phyloP scores from a whole-genome alignment of 73 alveolate genomes.

The Paraurostyla sp. region DNA sequence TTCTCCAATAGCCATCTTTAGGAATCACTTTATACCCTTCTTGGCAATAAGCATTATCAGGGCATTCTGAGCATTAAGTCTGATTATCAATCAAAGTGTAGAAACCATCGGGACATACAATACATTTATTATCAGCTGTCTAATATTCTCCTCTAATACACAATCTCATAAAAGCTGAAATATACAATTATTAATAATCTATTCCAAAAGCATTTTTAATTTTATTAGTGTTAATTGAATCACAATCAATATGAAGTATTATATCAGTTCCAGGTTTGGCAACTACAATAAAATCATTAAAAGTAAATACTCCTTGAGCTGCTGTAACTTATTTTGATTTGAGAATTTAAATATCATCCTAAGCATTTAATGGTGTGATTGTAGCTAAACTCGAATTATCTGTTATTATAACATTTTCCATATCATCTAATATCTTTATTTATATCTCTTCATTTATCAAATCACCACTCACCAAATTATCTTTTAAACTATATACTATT shows the following conservation, averaged over 20 bases:
- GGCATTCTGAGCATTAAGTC: slow-evolving; percentile 59
- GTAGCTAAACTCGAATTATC: slow-evolving; percentile 13
- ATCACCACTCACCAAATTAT: slow-evolving; percentile 12
- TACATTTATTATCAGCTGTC: slow-evolving; percentile 48
- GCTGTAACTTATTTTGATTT: slow-evolving; percentile 33
- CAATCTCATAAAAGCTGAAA: slow-evolving; percentile 18
- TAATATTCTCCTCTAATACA: slow-evolving; percentile 72
- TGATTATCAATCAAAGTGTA: slow-evolving; percentile 25
- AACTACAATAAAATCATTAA: slow-evolving; percentile 41
- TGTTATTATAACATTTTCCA: not conserved
- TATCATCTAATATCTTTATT: not conserved
- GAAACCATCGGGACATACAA: slow-evolving; percentile 61
- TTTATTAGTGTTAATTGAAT: not conserved
- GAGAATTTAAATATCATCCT: not conserved
- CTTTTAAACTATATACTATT: not conserved
- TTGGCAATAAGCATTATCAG: slow-evolving; percentile 62
- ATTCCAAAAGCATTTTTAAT: not conserved
- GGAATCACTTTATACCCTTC: slow-evolving; percentile 50
- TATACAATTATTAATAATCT: not conserved
- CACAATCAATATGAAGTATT: not conserved
- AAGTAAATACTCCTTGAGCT: slow-evolving; percentile 6
- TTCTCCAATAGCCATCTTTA: slow-evolving; percentile 73
- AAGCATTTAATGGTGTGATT: not conserved
- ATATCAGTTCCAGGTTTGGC: slow-evolving; percentile 29
- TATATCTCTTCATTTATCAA: not conserved